Conservation (phyloP, 129 eudicot species). For the Ambrosia artemisiifolia region DNA sequence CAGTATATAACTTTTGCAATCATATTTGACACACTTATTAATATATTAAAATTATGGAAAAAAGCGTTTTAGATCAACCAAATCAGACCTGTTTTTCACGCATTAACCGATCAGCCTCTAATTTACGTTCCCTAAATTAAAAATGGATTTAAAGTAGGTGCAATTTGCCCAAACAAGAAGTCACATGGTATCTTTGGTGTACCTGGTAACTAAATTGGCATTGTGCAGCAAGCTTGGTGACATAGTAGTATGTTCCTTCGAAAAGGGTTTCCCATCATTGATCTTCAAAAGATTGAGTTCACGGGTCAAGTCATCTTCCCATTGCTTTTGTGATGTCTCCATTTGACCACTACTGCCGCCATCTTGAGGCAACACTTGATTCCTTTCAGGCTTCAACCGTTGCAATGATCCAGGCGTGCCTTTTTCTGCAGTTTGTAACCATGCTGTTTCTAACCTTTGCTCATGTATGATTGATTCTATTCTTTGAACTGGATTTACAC, state of each 20-base stretch:
- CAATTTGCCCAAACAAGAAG: conserved; percentile 23
- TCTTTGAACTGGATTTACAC: conserved; percentile 67
- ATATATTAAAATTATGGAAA: neutral
- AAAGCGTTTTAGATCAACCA: neutral
- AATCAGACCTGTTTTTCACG: neutral
- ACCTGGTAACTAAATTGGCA: conserved; percentile 43
- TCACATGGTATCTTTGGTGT: conserved; percentile 60
- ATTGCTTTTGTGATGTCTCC: conserved; percentile 43
- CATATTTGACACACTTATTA: neutral
- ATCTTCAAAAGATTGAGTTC: conserved; percentile 67
- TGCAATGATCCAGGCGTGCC: conserved; percentile 76
- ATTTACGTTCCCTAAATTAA: neutral
- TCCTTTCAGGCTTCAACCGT: conserved; percentile 77
- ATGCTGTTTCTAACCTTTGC: conserved; percentile 90
- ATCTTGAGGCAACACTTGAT: conserved; percentile 92
- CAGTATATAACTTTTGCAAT: neutral
- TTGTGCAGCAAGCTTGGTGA: conserved; percentile 92
- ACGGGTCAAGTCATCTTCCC: conserved; percentile 74
- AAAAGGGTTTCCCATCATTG: conserved; percentile 37
- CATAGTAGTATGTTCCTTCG: conserved; percentile 54
- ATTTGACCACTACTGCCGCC: conserved; percentile 34
- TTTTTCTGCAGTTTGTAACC: conserved; percentile 90
- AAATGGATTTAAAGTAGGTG: neutral
- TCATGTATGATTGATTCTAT: conserved; percentile 87
- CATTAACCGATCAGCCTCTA: neutral